Evolutionary conservation across 176 grass and related monocot genomes (phyloP).

Genomic region (Raddia distichophylla): DNA sequence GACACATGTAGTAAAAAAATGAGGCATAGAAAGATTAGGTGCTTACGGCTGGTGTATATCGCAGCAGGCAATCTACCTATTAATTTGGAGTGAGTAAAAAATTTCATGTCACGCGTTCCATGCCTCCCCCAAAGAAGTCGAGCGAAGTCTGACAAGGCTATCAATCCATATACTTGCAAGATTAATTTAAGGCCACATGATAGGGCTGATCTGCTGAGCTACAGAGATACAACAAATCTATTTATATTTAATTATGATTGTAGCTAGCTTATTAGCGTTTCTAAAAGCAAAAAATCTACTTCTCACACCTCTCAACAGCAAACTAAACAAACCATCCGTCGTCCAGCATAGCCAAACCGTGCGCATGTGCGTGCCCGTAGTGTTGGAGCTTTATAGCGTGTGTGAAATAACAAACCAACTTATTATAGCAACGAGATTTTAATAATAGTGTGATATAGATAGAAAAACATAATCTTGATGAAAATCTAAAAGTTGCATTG

Average conservation of each 20-base stretch:
- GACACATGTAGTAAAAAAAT: constrained; percentile 19
- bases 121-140: neutral
- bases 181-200: neutral
- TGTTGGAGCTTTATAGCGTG: neutral
- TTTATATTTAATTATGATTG: no score
- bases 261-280: no score
- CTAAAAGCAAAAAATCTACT: no score
- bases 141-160: neutral
- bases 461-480: neutral
- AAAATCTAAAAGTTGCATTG: neutral
- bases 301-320: no score
- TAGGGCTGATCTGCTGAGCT: neutral
- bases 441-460: neutral
- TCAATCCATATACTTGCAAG: no score
- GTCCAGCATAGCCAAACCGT: no score
- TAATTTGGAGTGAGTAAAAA: neutral
- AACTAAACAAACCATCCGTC: no score
- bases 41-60: constrained; percentile 32
- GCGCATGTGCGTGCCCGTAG: neutral
- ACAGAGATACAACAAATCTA: neutral
- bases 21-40: constrained; percentile 27
- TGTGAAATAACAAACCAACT: neutral
- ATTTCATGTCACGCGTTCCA: neutral
- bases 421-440: neutral
- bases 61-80: neutral